Conservation (phyloP, 805 yeast genomes). For the Blastobotrys chiropterorum region DNA sequence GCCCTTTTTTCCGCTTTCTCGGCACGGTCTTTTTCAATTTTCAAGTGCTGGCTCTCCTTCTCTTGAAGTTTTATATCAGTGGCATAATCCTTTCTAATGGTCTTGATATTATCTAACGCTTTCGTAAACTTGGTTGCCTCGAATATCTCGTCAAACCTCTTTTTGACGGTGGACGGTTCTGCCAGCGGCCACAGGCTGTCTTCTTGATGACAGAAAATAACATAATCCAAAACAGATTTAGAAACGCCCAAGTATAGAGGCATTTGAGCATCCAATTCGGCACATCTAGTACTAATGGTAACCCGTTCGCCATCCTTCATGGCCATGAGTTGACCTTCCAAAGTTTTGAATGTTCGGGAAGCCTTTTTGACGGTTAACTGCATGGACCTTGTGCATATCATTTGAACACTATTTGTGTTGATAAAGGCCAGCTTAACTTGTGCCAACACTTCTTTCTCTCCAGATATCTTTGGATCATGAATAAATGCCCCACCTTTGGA, state of each 20-base stretch:
- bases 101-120: conserved; percentile 74
- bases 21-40: conserved; percentile 69
- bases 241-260: conserved; percentile 86
- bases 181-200: conserved; percentile 90
- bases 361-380: conserved; percentile 62
- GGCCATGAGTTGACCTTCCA: conserved; percentile 80
- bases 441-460: conserved; percentile 73
- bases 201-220: conserved; percentile 95
- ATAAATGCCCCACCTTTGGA: conserved; percentile 94
- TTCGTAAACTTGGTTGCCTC: conserved; percentile 92
- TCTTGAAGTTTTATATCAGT: conserved; percentile 69
- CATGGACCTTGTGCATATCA: conserved; percentile 84
- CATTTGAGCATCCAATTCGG: conserved; percentile 75
- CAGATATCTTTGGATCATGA: conserved; percentile 72
- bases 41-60: conserved; percentile 71
- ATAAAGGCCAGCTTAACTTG: conserved; percentile 85
- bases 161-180: conserved; percentile 83
- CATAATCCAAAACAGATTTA: conserved; percentile 80
- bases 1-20: conserved; percentile 47
- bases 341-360: conserved; percentile 72
- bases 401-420: conserved; percentile 61
- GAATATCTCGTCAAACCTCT: conserved; percentile 92
- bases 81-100: conserved; percentile 68
- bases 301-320: conserved; percentile 57
- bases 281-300: conserved; percentile 71